phyloP scores from a whole-genome alignment of 2,329 filamentous ascomycete species.

The Fusarium vanettenii region DNA sequence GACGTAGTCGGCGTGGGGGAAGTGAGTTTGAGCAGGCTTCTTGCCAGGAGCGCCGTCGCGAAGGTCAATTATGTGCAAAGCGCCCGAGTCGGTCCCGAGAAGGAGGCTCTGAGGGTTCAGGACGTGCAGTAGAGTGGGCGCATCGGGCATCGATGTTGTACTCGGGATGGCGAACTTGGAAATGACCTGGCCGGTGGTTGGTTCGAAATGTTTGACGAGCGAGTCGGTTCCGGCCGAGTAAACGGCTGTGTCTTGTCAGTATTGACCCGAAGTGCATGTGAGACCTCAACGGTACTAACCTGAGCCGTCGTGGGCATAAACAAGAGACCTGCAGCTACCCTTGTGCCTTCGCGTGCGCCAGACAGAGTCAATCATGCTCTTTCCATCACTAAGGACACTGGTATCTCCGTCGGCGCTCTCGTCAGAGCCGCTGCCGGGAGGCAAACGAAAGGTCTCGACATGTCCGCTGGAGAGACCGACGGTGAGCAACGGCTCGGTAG shows the following conservation, averaged over 20 bases:
- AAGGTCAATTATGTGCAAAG: conserved; percentile 88
- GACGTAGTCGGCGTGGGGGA: conserved; percentile 92
- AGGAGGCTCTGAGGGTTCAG: conserved; percentile 90
- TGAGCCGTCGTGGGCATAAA: conserved; percentile 82
- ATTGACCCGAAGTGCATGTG: background rate
- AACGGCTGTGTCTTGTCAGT: conserved; percentile 54
- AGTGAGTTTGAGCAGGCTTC: conserved; percentile 81
- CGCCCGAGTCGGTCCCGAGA: conserved; percentile 89
- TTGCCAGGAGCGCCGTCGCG: conserved; percentile 69
- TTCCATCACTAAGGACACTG: conserved; percentile 69
- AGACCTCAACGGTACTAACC: conserved; percentile 53
- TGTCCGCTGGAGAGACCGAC: conserved; percentile 88
- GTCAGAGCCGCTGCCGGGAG: conserved; percentile 62
- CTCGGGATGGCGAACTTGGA: conserved; percentile 85
- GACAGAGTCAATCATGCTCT: conserved; percentile 80
- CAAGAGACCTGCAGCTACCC: conserved; percentile 87
- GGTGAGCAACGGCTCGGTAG: conserved; percentile 83
- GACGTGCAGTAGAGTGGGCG: conserved; percentile 83
- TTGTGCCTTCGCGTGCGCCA: conserved; percentile 94
- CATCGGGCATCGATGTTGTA: conserved; percentile 67
- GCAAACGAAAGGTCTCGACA: conserved; percentile 84
- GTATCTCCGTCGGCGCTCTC: conserved; percentile 63
- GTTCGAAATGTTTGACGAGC: conserved; percentile 68
- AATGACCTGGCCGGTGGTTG: conserved; percentile 73
- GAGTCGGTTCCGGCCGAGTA: conserved; percentile 74